Conservation (phyloP, 352 stramenopile genomes). For the Globisporangium cystogenes region DNA sequence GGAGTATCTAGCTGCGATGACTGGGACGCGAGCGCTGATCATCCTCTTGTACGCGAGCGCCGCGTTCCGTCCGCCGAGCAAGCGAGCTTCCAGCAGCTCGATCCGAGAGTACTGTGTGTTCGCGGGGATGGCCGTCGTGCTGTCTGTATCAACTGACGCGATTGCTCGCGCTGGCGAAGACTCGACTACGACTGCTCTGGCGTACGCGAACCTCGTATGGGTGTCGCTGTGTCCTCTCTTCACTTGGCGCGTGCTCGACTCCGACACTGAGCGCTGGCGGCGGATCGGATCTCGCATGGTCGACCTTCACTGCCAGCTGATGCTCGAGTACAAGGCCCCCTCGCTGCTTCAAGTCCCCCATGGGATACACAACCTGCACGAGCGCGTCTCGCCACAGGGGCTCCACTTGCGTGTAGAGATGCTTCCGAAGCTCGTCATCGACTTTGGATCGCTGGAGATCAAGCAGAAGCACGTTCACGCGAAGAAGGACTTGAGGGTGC, state of each 20-base stretch:
- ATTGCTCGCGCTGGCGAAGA: neutral
- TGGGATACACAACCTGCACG: slow-evolving; percentile 13
- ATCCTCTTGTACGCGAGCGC: slow-evolving; percentile 21
- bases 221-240: slow-evolving; percentile 23
- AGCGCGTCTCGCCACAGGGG: slow-evolving; percentile 30
- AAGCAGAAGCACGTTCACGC: slow-evolving; percentile 33
- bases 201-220: slow-evolving; percentile 12
- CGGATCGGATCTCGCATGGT: slow-evolving; percentile 16
- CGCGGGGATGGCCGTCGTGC: slow-evolving; percentile 15
- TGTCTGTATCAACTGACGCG: slow-evolving; percentile 11
- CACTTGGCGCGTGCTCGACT: slow-evolving; percentile 45
- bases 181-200: neutral
- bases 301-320: neutral
- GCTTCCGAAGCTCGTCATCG: slow-evolving; percentile 56
- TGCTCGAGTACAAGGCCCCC: neutral
- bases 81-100: slow-evolving; percentile 1
- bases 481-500: slow-evolving; percentile 36
- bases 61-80: slow-evolving; percentile 8
- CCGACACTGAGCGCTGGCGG: slow-evolving; percentile 44
- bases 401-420: slow-evolving; percentile 59
- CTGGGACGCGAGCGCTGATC: neutral
- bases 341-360: slow-evolving; percentile 15
- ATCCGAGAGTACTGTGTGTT: slow-evolving; percentile 6
- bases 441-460: slow-evolving; percentile 57
- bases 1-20: neutral